Conservation (phyloP, 1,284 basidiomycete genomes). For the Malassezia vespertilionis region DNA sequence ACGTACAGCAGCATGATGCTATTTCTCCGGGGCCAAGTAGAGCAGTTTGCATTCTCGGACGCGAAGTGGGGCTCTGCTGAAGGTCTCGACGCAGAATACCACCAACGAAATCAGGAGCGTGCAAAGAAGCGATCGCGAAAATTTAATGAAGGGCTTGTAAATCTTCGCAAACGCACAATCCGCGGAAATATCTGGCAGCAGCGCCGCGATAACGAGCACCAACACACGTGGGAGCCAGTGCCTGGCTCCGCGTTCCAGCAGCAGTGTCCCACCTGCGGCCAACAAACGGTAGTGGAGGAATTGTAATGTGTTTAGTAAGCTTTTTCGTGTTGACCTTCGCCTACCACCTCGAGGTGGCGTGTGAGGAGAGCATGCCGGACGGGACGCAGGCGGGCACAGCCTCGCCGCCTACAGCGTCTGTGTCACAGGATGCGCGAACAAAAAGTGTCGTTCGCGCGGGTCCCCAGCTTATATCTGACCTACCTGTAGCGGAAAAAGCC, state of each 20-base stretch:
- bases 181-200: slow-evolving; percentile 37
- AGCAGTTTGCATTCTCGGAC: slow-evolving; percentile 73
- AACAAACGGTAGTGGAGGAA: slow-evolving; percentile 16
- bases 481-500: slow-evolving; percentile 29
- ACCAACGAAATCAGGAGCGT: slow-evolving; percentile 67
- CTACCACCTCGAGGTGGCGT: too few species aligned
- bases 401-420: too few species aligned
- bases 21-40: slow-evolving; percentile 84
- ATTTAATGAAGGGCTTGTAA: slow-evolving; percentile 43
- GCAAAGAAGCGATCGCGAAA: slow-evolving; percentile 84
- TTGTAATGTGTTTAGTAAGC: slow-evolving; percentile 6
- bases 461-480: slow-evolving; percentile 29
- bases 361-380: too few species aligned
- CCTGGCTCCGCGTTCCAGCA: not conserved
- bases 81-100: slow-evolving; percentile 78
- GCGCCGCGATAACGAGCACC: slow-evolving; percentile 35
- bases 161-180: slow-evolving; percentile 34
- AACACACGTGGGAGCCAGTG: slow-evolving; percentile 26
- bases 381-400: not conserved
- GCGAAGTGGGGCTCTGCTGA: slow-evolving; percentile 93
- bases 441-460: too few species aligned
- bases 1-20: slow-evolving; percentile 99
- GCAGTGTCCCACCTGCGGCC: slow-evolving; percentile 13
- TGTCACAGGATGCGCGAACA: too few species aligned
- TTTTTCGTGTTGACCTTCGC: too few species aligned